Percentiles rank a stretch among this genome's conserved stretches.
These are phyloP conservation scores for Aspergillus viridinutans DNA, from an alignment of 2,329 filamentous ascomycete species.

Conservation along the genomic window DNA sequence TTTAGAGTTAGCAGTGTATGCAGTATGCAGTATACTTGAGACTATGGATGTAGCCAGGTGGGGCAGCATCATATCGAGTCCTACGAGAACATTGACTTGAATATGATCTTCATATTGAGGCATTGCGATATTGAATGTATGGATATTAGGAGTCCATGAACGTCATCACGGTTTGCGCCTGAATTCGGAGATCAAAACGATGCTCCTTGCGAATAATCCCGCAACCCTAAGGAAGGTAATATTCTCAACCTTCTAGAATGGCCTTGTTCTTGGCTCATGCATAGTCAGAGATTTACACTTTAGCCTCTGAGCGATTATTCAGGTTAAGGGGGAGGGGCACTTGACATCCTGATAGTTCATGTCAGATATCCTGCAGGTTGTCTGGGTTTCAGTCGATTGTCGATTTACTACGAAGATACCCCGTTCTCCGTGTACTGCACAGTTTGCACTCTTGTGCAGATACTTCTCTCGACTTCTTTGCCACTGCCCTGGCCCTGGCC, in stretches of 20 bases:
- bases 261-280: no score
- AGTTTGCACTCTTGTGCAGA: neutral
- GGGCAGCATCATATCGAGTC: neutral
- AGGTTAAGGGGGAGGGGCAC: neutral
- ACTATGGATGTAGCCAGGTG: neutral
- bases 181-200: neutral
- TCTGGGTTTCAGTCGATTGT: neutral
- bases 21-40: neutral
- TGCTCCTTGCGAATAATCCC: neutral
- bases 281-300: neutral
- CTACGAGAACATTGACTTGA: neutral
- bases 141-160: neutral
- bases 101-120: no score
- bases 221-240: neutral
- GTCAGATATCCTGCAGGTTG: neutral
- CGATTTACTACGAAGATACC: neutral
- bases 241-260: neutral
- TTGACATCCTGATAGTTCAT: neutral
- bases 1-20: neutral
- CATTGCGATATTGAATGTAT: no score
- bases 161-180: neutral
- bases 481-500: no score
- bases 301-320: neutral
- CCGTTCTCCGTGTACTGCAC: neutral
- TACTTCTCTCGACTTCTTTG: neutral